Evolutionary conservation across 2,329 filamentous ascomycete genomes (phyloP).

Genomic region (Balansia obtecta): DNA sequence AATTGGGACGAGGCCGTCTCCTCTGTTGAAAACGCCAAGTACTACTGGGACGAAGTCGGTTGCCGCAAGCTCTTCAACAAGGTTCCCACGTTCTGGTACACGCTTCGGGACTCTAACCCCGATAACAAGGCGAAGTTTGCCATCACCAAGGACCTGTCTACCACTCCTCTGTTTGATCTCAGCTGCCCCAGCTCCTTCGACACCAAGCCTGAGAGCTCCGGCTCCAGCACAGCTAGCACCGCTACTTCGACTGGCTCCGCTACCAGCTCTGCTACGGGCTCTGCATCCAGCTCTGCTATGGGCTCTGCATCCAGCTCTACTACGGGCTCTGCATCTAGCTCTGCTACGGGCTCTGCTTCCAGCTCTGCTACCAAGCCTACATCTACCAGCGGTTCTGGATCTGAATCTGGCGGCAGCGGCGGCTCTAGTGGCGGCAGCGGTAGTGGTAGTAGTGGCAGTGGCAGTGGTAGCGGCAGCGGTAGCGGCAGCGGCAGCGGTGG

Average conservation of each 20-base stretch:
- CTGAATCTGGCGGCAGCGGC: too few species aligned
- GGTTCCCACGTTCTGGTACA: slow-evolving; percentile 49
- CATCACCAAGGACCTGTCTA: slow-evolving; percentile 40
- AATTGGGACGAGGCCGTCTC: slow-evolving; percentile 42
- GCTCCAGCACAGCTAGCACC: background rate
- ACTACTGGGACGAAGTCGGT: slow-evolving; percentile 50
- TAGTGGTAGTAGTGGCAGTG: slow-evolving; percentile 8
- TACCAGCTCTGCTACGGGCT: slow-evolving; percentile 1
- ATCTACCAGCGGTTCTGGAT: too few species aligned
- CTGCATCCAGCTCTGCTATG: background rate
- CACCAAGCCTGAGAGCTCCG: slow-evolving; percentile 15
- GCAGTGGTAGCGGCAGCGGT: background rate
- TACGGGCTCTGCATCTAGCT: slow-evolving; percentile 2
- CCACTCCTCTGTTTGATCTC: slow-evolving; percentile 39
- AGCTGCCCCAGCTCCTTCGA: slow-evolving; percentile 35
- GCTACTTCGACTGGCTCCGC: background rate
- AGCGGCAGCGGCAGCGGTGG: background rate
- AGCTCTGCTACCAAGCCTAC: too few species aligned
- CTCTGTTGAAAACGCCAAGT: slow-evolving; percentile 44
- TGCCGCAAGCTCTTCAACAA: slow-evolving; percentile 46
- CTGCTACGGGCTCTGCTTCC: too few species aligned
- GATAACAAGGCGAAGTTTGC: slow-evolving; percentile 46
- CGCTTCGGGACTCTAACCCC: slow-evolving; percentile 47
- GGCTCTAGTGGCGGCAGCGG: too few species aligned
- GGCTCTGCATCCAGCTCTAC: background rate